Evolutionary conservation across 2,329 filamentous ascomycete genomes (phyloP), one percentile per base, ranked within the genome.

Genomic region (Colletotrichum trifolii): DNA sequence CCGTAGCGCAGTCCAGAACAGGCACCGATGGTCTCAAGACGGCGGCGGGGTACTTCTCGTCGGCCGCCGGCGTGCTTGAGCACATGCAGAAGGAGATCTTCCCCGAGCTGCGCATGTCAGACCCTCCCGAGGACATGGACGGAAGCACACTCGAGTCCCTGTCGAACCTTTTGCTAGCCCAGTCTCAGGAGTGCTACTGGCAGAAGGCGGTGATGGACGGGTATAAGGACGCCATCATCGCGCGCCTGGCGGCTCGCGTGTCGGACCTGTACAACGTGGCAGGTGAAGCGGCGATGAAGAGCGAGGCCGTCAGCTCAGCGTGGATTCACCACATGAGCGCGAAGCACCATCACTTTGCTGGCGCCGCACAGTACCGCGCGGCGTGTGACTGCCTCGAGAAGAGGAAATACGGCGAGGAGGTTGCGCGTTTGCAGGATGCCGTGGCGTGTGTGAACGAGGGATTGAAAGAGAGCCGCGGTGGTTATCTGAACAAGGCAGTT

Each of bases 271-370:
- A 98, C 78, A 91, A 89, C 57, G 82, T 90, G 58, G 93, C 94
- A 0, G 90, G 92, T 7, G 95, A 97, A 71, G 91, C 90, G 68
- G 94, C 93, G 9, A 89, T 96, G 74, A 93, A 94, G 76, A 97
- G 94, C 68, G 90, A 97, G 72, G 90, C 92, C 13, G 90, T 98
- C 70, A 96, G 92, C 75, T 94, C 91, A 60, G 92, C 96, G 68
- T 98, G 95, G 96, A 97, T 99, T 71, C 95, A 98, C 77, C 95
- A 98, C 75, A 94, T 96, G 86, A 94, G 92, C 34, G 96, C 95
- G 6, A 99, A 98, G 76, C 94, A 98, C 73, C 92, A 97, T 74
- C 96, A 98, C 77, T 98, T 99, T 78, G 94, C 95, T 2, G 95
- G 93, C 0, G 96, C 96, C 0, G 96, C 96, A 0, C 96, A 99